These are phyloP conservation scores for Oryza punctata DNA, from an alignment of 176 grass and related monocot genomes.

Conservation along the genomic window DNA sequence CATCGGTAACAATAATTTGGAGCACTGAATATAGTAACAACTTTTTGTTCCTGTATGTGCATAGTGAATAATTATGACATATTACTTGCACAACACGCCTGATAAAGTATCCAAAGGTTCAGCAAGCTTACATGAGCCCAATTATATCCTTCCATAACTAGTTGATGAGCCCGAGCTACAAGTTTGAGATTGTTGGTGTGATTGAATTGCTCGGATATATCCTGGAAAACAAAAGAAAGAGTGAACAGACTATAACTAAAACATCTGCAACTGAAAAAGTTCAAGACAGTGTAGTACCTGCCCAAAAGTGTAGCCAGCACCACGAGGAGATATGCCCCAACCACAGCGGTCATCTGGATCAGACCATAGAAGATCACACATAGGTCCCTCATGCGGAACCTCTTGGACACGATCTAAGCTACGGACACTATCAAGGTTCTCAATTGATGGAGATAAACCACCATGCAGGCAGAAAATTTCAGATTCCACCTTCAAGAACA, in stretches of 20 bases:
- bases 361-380: constrained; percentile 99
- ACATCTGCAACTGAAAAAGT: background rate
- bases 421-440: constrained; percentile 88
- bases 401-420: constrained; percentile 94
- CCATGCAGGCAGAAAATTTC: constrained; percentile 99
- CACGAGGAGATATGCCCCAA: constrained; percentile 95
- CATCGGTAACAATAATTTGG: constrained; percentile 99
- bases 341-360: constrained; percentile 89
- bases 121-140: constrained; percentile 89
- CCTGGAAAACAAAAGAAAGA: constrained; percentile 47
- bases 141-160: constrained; percentile 98
- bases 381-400: constrained; percentile 94
- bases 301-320: constrained; percentile 95
- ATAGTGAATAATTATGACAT: constrained; percentile 18
- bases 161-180: constrained; percentile 91
- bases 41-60: constrained; percentile 83
- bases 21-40: constrained; percentile 98
- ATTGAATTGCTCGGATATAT: constrained; percentile 97
- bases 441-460: constrained; percentile 93
- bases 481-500: constrained; percentile 81
- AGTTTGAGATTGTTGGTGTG: constrained; percentile 95
- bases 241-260: background rate
- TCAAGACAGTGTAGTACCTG: constrained; percentile 50
- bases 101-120: constrained; percentile 26
- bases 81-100: constrained; percentile 11